These are phyloP conservation scores for Cladosporium velox DNA, from an alignment of 2,329 filamentous ascomycete species.

Conservation along the genomic window DNA sequence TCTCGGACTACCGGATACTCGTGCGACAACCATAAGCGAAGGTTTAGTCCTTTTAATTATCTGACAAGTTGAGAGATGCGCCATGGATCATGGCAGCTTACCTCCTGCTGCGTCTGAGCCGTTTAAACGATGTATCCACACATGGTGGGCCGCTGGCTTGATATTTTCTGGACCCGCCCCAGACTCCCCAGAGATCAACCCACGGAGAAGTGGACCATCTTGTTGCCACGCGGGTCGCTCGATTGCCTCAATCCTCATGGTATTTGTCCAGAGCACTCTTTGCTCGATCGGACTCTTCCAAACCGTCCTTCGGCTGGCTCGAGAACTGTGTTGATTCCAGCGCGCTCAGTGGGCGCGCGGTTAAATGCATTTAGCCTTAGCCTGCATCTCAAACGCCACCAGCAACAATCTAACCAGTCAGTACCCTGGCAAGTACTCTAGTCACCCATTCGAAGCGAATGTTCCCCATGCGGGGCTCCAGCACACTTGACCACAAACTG, in stretches of 20 bases:
- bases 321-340: not conserved
- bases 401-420: not conserved
- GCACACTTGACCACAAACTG: slow-evolving; percentile 7
- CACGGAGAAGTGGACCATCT: slow-evolving; percentile 1
- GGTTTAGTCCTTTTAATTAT: not conserved
- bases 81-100: not conserved
- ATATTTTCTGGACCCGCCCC: not conserved
- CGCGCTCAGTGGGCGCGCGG: not conserved
- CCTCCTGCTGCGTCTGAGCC: not conserved
- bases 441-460: not conserved
- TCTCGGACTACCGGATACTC: not conserved
- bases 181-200: not conserved
- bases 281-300: not conserved
- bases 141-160: not conserved
- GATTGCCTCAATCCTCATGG: not conserved
- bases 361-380: slow-evolving; percentile 11
- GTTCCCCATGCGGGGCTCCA: slow-evolving; percentile 4
- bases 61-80: not conserved
- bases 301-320: not conserved
- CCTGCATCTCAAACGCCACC: slow-evolving; percentile 2
- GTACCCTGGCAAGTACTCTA: not conserved
- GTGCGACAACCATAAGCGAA: not conserved
- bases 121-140: not conserved
- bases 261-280: not conserved
- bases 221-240: not conserved